phyloP scores from a whole-genome alignment of 352 stramenopile genomes.

The Phytophthora aleatoria region DNA sequence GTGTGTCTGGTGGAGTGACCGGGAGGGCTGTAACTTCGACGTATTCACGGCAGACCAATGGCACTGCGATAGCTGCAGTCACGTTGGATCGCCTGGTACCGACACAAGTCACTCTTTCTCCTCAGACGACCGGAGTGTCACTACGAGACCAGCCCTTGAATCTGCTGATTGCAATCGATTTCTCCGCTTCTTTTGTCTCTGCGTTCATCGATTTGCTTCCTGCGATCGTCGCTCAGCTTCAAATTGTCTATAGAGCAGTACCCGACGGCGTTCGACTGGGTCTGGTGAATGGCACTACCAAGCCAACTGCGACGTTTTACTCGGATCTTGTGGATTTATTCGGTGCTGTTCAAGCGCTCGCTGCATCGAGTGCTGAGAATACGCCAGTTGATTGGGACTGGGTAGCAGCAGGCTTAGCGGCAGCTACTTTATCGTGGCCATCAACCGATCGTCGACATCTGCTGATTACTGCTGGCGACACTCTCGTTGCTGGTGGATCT shows the following conservation, averaged over 20 bases:
- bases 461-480: slow-evolving; percentile 25
- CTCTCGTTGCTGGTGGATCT: slow-evolving; percentile 13
- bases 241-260: slow-evolving; percentile 35
- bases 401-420: slow-evolving; percentile 17
- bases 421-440: slow-evolving; percentile 30
- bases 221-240: slow-evolving; percentile 41
- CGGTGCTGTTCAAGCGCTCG: slow-evolving; percentile 17
- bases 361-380: not conserved
- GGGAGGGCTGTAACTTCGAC: slow-evolving; percentile 10
- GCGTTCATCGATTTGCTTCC: slow-evolving; percentile 40
- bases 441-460: slow-evolving; percentile 30
- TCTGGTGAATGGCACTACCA: slow-evolving; percentile 26
- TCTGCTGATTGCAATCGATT: slow-evolving; percentile 57
- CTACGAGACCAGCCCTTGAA: slow-evolving; percentile 45
- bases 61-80: slow-evolving; percentile 18
- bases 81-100: slow-evolving; percentile 41
- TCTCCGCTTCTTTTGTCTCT: slow-evolving; percentile 18
- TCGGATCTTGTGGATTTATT: slow-evolving; percentile 27
- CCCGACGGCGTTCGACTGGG: slow-evolving; percentile 36
- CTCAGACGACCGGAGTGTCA: slow-evolving; percentile 21
- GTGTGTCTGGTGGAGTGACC: slow-evolving; percentile 13
- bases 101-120: slow-evolving; percentile 40
- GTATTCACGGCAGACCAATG: slow-evolving; percentile 35
- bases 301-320: slow-evolving; percentile 23
- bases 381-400: slow-evolving; percentile 23